phyloP scores from a whole-genome alignment of 371 early-diverging fungal species.

The Smittium culicis region DNA sequence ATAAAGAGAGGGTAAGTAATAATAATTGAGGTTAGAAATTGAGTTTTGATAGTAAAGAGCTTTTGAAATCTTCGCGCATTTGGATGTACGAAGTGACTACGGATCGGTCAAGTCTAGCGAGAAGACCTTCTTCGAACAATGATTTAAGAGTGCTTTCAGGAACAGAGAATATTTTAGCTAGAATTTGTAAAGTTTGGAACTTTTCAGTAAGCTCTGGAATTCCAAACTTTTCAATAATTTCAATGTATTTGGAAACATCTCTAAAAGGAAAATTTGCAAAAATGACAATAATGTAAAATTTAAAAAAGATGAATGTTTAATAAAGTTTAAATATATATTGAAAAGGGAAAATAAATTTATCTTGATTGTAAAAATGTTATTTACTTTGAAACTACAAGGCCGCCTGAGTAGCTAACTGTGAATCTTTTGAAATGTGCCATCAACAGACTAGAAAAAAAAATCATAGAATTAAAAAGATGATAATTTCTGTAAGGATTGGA shows the following conservation, averaged over 20 bases:
- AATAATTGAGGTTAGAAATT: too few relatives aligned
- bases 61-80: slow-evolving; percentile 73
- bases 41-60: neutral
- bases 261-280: too few relatives aligned
- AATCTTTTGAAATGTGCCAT: slow-evolving; percentile 86
- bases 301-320: neutral
- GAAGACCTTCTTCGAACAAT: slow-evolving; percentile 63
- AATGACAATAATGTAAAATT: too few relatives aligned
- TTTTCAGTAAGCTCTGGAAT: slow-evolving; percentile 59
- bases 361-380: too few relatives aligned
- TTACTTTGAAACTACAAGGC: slow-evolving; percentile 45
- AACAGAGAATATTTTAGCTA: slow-evolving; percentile 80
- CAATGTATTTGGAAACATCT: slow-evolving; percentile 87
- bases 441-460: slow-evolving; percentile 21
- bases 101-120: slow-evolving; percentile 61
- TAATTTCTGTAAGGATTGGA: neutral
- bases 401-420: slow-evolving; percentile 56
- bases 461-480: neutral
- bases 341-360: neutral
- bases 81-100: slow-evolving; percentile 70
- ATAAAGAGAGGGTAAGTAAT: too few relatives aligned
- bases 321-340: neutral
- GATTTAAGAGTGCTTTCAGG: slow-evolving; percentile 77
- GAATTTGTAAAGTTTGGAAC: slow-evolving; percentile 80
- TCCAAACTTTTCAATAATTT: slow-evolving; percentile 59